Base-by-base conservation (phyloP, 208 protist genomes). In the Leishmania turanica region DNA sequence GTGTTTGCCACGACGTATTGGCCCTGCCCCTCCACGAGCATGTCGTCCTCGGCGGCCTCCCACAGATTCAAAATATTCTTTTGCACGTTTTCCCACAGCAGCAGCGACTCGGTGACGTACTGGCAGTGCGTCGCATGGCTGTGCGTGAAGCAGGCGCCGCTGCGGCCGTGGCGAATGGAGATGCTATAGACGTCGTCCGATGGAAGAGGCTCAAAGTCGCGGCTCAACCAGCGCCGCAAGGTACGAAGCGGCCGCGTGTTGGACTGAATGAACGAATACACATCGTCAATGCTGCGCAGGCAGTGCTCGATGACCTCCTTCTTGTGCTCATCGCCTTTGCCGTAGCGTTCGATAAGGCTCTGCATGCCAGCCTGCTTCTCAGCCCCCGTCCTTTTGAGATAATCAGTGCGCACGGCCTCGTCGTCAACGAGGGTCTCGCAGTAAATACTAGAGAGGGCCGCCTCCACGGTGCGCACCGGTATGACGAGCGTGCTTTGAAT, bases 71-170 rank as follows among this genome's bases (percentile, higher is more conserved):
- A 99, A 75, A 99, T 99, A 71, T 95, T 85, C 40, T 81, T 88
- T 56, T 98, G 90, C 58, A 99, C 96, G 68, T 95, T 96, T 74
- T 97, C 84, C 99, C 99, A 99, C 49, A 99, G 86, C 13, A 87
- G 88, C 19, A 99, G 88, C 31, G 98, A 99, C 88, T 99, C 98
- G 56, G 89, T 80, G 17, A 99, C 98, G 88, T 99, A 99, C 58
- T 95, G 73, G 83, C 93, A 99, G 84, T 99, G 99, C 42, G 68
- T 81, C 49, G n/a, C 51, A 89, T 99, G 99, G 54, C 75, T 89
- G 81, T 99, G 99, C 27, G 96, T 94, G 47, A 99, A 91, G 77
- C 97, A 95, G 7, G 98, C 91, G 13, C 98, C 98, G n/a, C 82
- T 82, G 24, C 80, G 34, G 24, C 94, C 94, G 31, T 79, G 49